These are phyloP conservation scores for Podila minutissima DNA, from an alignment of 192 early-diverging fungal species.

Conservation along the genomic window DNA sequence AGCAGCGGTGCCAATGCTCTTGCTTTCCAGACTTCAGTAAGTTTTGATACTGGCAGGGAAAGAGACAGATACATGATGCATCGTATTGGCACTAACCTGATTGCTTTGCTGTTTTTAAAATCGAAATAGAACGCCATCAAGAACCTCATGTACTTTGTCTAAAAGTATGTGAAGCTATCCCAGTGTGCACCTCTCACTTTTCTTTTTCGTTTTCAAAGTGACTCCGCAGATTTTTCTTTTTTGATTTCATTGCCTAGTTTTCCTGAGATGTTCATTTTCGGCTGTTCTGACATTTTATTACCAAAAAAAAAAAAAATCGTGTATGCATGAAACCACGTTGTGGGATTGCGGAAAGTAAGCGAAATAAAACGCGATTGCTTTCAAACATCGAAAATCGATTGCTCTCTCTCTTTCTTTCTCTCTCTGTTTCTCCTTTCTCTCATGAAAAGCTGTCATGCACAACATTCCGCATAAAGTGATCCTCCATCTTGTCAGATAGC, in stretches of 20 bases:
- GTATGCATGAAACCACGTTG: too few relatives aligned
- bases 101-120: neutral
- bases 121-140: neutral
- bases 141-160: neutral
- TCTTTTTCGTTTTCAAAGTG: too few relatives aligned
- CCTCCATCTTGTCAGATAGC: constrained; percentile 8
- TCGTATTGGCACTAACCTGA: neutral
- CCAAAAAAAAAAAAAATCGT: neutral
- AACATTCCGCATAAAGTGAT: constrained; percentile 21
- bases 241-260: too few relatives aligned
- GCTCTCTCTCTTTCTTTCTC: too few relatives aligned
- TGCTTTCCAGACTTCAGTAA: neutral
- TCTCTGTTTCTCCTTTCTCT: neutral
- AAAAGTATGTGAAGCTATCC: neutral
- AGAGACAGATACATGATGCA: neutral
- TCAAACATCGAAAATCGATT: neutral
- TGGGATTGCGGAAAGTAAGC: neutral
- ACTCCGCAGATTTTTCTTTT: neutral
- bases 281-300: too few relatives aligned
- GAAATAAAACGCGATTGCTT: neutral
- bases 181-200: neutral
- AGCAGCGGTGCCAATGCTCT: neutral
- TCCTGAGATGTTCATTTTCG: too few relatives aligned
- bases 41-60: neutral
- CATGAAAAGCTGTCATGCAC: constrained; percentile 18